Percentiles rank a stretch among this genome's conserved stretches.
Conservation (phyloP, 176 grass and related monocot species). For the Elaeis guineensis region DNA sequence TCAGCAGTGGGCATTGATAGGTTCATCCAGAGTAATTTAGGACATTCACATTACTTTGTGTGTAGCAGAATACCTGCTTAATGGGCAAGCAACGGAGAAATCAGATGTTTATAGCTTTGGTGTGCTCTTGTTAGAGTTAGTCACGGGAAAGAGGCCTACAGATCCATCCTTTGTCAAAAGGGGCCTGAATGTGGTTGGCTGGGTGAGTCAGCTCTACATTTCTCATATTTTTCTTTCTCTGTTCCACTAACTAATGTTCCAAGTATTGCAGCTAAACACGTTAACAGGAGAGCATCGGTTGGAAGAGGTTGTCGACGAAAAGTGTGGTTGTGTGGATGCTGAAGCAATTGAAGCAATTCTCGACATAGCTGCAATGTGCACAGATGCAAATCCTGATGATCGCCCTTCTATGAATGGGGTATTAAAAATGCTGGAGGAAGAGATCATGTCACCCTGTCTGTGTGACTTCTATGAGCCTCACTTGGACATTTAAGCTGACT, state of each 20-base stretch:
- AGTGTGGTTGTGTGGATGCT: conserved; percentile 49
- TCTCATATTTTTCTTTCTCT: not conserved
- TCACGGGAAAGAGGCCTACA: conserved; percentile 85
- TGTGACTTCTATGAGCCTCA: conserved; percentile 65
- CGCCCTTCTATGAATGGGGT: conserved; percentile 74
- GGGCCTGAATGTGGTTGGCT: conserved; percentile 93
- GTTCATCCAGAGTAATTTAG: too few species aligned
- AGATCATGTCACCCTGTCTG: conserved; percentile 73
- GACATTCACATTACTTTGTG: not conserved
- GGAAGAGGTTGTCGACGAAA: conserved; percentile 70
- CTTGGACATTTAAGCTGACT: conserved; percentile 45
- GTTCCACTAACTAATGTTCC: not conserved
- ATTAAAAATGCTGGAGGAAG: conserved; percentile 91
- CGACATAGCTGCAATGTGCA: conserved; percentile 92
- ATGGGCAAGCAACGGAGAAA: conserved; percentile 71
- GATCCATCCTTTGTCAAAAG: conserved; percentile 72
- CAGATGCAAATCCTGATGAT: conserved; percentile 48
- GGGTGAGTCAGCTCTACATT: conserved; percentile 36
- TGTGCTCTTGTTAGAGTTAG: conserved; percentile 76
- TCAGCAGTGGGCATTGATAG: too few species aligned
- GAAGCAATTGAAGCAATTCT: conserved; percentile 77
- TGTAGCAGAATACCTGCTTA: conserved; percentile 75
- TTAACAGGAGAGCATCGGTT: conserved; percentile 55
- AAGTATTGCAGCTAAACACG: conserved; percentile 58
- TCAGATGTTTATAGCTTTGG: conserved; percentile 92